Conservation (phyloP, 441 rosid genomes). For the Eruca vesicaria region DNA sequence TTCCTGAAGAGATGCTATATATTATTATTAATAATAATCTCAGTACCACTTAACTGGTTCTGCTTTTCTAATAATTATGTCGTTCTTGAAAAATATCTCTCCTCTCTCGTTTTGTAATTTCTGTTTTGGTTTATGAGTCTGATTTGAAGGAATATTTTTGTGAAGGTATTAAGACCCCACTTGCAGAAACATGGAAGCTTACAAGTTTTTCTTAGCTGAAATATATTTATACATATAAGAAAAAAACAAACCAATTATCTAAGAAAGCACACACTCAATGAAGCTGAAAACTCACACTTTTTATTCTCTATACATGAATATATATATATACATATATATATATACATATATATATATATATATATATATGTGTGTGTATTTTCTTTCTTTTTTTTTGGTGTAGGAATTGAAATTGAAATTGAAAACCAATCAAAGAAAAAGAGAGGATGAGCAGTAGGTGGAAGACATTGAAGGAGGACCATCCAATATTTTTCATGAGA, state of each 20-base stretch:
- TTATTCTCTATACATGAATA: conserved; percentile 18
- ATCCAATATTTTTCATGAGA: conserved; percentile 40
- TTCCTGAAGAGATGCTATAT: conserved; percentile 19
- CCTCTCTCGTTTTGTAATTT: not conserved
- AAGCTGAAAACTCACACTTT: conserved; percentile 18
- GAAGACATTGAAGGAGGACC: conserved; percentile 34
- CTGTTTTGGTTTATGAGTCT: conserved; percentile 19
- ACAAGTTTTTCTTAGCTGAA: conserved; percentile 31
- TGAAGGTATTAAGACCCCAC: conserved; percentile 31
- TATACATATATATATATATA: conserved; percentile 23
- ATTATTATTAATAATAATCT: not conserved
- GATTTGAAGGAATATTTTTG: conserved; percentile 28
- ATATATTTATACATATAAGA: conserved; percentile 43
- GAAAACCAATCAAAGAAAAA: not conserved
- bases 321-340: conserved; percentile 10
- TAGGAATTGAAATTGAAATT: conserved; percentile 12
- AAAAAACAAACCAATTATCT: conserved; percentile 33
- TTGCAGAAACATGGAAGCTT: conserved; percentile 39
- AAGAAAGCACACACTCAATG: conserved; percentile 24
- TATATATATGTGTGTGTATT: not conserved
- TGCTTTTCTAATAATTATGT: conserved; percentile 33
- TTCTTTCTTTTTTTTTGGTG: not conserved
- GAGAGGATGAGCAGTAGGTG: conserved; percentile 7
- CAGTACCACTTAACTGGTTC: conserved; percentile 39
- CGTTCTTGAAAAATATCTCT: conserved; percentile 1